Evolutionary conservation across 2,329 filamentous ascomycete genomes (phyloP), one percentile per base, ranked within the genome.

Genomic region (Paecilomyces niveus): DNA sequence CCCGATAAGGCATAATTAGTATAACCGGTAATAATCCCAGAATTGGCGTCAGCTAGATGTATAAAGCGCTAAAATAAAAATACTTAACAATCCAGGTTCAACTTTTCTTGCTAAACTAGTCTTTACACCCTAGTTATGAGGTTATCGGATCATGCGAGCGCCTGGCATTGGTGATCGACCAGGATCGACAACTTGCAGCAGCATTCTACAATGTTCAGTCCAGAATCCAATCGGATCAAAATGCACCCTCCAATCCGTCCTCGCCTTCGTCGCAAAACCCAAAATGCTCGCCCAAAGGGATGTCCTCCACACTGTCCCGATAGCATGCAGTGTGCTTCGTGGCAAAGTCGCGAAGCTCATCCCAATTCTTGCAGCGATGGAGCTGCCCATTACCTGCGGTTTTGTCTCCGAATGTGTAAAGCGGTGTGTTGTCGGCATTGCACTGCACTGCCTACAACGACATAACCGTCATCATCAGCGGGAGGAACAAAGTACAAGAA

Each of bases 301-400:
- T 55, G 3, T 29, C 32, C 8, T 33, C 22, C 3, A 57, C 53
- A 2, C 33, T 60, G 57, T 70, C 68, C 15, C 63, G 56, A 45
- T 70, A 69, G 49, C 68, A 70, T 1, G 68, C 68, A 8, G 68
- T 62, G 39, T 70, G 61, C 15, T 64, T 58, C 5, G 61, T 63
- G 1, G 63, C 63, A 33, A 33, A 65, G 7, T 62, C 39, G 18
- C 61, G 55, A 3, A 63, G 61, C 55, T 29, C 58, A 53, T 65
- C 51, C 63, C 63, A 65, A 31, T 61, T 54, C 11, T 53, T 29
- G 49, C 63, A 65, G 4, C 49, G n/a, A n/a, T 55, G 58, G 3
- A 62, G 11, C 26, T 64, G 62, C 8, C 58, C 63, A 22, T 63
- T 49, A n/a, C 63, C 63, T 10, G 62, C 58, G 5, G 60, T 55